Evolutionary conservation across 2,329 filamentous ascomycete species (phyloP).

Genomic region (Aspergillus transmontanensis): DNA sequence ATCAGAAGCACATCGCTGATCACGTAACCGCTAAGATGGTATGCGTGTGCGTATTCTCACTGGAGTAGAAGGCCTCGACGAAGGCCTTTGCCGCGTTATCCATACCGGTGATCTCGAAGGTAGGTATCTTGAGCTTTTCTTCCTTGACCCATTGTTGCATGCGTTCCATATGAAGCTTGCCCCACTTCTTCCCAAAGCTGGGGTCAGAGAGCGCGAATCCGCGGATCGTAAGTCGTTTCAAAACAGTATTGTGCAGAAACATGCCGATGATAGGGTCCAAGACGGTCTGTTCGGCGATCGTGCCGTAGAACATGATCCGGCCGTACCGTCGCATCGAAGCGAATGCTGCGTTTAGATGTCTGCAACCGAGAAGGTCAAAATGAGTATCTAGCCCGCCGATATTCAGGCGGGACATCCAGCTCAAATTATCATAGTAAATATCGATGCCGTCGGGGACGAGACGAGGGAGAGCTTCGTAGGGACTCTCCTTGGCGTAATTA

Average conservation of each 20-base stretch:
- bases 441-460: conserved; percentile 80
- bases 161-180: neutral
- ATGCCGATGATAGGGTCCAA: neutral
- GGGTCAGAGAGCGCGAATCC: neutral
- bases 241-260: neutral
- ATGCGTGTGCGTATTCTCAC: neutral
- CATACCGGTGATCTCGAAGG: neutral
- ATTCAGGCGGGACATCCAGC: conserved; percentile 1
- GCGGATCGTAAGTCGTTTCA: neutral
- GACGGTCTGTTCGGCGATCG: neutral
- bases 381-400: neutral
- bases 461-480: conserved; percentile 66
- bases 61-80: neutral
- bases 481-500: conserved; percentile 84
- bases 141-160: neutral
- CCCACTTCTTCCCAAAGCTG: neutral
- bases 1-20: neutral
- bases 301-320: neutral
- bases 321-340: neutral
- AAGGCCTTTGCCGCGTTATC: neutral
- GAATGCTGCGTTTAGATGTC: neutral
- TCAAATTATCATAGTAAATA: conserved; percentile 79
- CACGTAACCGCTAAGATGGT: neutral
- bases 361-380: neutral
- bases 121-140: neutral